Evolutionary conservation across 2,329 filamentous ascomycete species (phyloP), one percentile per base, ranked within the genome.

Genomic region (Aspergillus sp.): DNA sequence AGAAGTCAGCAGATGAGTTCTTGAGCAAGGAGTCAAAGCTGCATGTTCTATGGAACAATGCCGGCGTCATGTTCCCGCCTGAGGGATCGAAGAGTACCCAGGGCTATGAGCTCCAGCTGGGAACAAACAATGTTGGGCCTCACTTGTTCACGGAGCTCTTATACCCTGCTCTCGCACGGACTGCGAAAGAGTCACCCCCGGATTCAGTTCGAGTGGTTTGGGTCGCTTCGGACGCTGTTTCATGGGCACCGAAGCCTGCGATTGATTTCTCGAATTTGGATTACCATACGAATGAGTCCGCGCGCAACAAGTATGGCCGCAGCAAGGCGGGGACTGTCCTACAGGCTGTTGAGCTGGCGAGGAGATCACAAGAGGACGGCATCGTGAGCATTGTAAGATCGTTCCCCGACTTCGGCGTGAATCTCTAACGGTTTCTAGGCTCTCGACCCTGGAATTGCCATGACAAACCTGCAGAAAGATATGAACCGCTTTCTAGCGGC

Each of bases 1-100:
- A 59, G n/a, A 23, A 19, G 6, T 64, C 70, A 1, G 76, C 66
- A 3, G 60, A 73, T 6, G 65, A 66, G 6, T 78, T 79, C 59
- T 54, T 69, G 15, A 37, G 59, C 5, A 64, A 68, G 49, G 74
- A 78, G 51, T 63, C 66, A 12, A 64, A 68, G 12, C 71, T 79
- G 6, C 73, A 79, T 59, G 70, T 78, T 19, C 65, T 79, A 23
- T 72, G 67, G 41, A 76, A 79, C 64, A 79, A 78, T 56, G 75
- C 74, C 0, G 74, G 73, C 4, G 66, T 73, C n/a, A 73, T 73
- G 65, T 66, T 64, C 14, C 73, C 75, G 1, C 71, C 76, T 1
- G 56, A 53, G 4, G 76, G 74, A 6, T 68, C 43, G 68, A 70
- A 9, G 24, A 49, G 17, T 62, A 72, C 31, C 1, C 58, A 60